These are phyloP conservation scores for Yueomyces sp. DNA, from an alignment of 805 yeast genomes.

Conservation along the genomic window DNA sequence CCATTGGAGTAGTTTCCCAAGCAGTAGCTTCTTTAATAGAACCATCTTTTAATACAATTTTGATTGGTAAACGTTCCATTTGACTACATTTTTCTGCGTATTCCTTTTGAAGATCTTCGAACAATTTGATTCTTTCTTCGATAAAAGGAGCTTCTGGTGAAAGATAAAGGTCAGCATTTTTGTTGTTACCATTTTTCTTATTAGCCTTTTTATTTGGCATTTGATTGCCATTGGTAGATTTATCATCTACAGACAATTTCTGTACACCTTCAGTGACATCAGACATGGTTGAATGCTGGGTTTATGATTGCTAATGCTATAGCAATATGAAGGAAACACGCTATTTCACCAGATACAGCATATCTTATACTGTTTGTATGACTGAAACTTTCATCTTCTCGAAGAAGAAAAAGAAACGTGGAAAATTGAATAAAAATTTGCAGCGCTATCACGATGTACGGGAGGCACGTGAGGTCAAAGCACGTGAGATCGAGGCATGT, in stretches of 20 bases:
- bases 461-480: too few relatives aligned
- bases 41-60: conserved; percentile 81
- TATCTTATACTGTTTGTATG: too few relatives aligned
- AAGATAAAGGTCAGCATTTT: conserved; percentile 34
- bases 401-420: too few relatives aligned
- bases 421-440: too few relatives aligned
- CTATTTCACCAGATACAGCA: too few relatives aligned
- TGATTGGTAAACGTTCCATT: conserved; percentile 49
- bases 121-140: conserved; percentile 63
- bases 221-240: conserved; percentile 8
- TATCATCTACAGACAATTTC: conserved; percentile 27
- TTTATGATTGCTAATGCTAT: too few relatives aligned
- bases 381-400: too few relatives aligned
- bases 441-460: too few relatives aligned
- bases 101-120: conserved; percentile 66
- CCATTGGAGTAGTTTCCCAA: conserved; percentile 84
- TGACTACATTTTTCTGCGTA: conserved; percentile 61
- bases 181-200: conserved; percentile 26
- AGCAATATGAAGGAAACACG: too few relatives aligned
- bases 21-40: conserved; percentile 61
- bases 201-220: conserved; percentile 14
- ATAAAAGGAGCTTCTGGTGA: conserved; percentile 80
- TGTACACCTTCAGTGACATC: conserved; percentile 28
- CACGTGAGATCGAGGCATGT: too few relatives aligned
- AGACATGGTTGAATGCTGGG: not conserved